A percentile compares a stretch with the other conserved stretches of the same genome.
Conservation (phyloP, 352 stramenopile genomes). For the Phytophthora podocarpi region DNA sequence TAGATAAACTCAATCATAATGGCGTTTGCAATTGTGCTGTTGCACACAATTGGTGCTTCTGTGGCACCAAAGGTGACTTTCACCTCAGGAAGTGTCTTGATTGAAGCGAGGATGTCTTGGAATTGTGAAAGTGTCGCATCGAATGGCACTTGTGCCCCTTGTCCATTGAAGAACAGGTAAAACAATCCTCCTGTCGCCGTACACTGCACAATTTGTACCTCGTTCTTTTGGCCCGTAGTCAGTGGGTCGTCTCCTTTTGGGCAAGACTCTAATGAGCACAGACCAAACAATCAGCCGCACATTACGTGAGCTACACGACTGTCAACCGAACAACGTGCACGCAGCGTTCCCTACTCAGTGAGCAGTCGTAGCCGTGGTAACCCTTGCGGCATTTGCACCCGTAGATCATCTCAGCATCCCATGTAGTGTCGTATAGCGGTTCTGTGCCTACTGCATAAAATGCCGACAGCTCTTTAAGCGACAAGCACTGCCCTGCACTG, state of each 20-base stretch:
- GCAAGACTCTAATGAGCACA: slow-evolving; percentile 60
- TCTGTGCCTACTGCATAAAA: slow-evolving; percentile 51
- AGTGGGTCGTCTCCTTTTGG: slow-evolving; percentile 88
- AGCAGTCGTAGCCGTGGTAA: slow-evolving; percentile 87
- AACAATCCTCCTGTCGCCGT: slow-evolving; percentile 73
- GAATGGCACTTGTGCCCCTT: slow-evolving; percentile 55
- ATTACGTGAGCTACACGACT: background rate
- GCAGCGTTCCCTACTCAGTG: slow-evolving; percentile 39
- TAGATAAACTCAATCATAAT: slow-evolving; percentile 71
- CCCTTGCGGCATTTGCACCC: slow-evolving; percentile 89
- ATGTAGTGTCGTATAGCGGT: slow-evolving; percentile 53
- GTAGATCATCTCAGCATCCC: slow-evolving; percentile 84
- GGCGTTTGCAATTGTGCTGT: slow-evolving; percentile 41
- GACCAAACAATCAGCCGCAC: background rate
- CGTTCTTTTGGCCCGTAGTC: slow-evolving; percentile 83
- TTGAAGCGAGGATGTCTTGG: slow-evolving; percentile 46
- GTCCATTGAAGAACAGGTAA: slow-evolving; percentile 65
- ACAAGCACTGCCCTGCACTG: slow-evolving; percentile 64
- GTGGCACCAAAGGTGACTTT: slow-evolving; percentile 56
- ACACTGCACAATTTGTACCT: slow-evolving; percentile 84
- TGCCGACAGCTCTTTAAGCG: slow-evolving; percentile 62
- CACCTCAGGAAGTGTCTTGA: slow-evolving; percentile 40
- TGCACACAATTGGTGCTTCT: slow-evolving; percentile 49
- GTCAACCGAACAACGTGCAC: too few relatives aligned
- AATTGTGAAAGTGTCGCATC: slow-evolving; percentile 60